Evolutionary conservation across 768 basidiomycete species (phyloP).

Genomic region (Fomitopsis pulvina): DNA sequence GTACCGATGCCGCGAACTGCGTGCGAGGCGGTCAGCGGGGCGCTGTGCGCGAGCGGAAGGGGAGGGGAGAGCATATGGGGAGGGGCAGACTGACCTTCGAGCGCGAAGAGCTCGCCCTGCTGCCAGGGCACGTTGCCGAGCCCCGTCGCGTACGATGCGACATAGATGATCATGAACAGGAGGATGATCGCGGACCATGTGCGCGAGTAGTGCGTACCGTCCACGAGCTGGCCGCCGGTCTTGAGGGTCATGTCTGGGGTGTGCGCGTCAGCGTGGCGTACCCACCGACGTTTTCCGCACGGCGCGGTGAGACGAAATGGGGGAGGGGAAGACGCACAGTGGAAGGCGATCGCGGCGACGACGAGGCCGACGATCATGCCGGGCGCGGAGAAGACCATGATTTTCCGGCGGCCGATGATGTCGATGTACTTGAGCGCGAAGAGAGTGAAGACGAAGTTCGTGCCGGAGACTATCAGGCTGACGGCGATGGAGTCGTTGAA

Average conservation of each 20-base stretch:
- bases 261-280: background rate
- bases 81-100: constrained; percentile 45
- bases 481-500: constrained; percentile 81
- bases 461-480: constrained; percentile 70
- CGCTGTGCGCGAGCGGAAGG: background rate
- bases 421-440: constrained; percentile 73
- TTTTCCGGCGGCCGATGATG: constrained; percentile 58
- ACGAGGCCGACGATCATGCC: constrained; percentile 66
- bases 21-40: background rate
- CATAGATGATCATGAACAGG: constrained; percentile 79
- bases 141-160: constrained; percentile 75
- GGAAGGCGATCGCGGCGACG: constrained; percentile 59
- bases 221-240: constrained; percentile 54
- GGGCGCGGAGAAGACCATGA: constrained; percentile 65
- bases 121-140: constrained; percentile 84
- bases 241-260: constrained; percentile 47
- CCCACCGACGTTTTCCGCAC: background rate
- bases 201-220: constrained; percentile 50
- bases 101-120: constrained; percentile 76
- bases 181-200: constrained; percentile 65
- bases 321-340: constrained; percentile 50
- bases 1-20: constrained; percentile 73
- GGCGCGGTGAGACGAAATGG: background rate
- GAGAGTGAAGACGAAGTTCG: constrained; percentile 75
- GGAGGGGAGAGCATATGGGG: background rate